Evolutionary conservation across 345 rosid genomes (phyloP).

Genomic region (Salix purpurea): DNA sequence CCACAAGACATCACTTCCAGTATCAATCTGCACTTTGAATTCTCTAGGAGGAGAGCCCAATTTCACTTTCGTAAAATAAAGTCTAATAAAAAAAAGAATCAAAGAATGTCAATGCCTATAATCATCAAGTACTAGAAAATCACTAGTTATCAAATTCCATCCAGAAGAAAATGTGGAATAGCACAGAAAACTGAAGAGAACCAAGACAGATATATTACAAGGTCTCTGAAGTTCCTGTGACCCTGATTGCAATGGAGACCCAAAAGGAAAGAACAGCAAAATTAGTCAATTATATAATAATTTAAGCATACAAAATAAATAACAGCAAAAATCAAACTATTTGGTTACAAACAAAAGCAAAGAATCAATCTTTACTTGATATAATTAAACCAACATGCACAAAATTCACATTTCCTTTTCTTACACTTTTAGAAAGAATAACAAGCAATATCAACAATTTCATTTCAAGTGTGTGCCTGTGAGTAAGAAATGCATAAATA

Average conservation of each 20-base stretch:
- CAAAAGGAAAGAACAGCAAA: constrained; percentile 30
- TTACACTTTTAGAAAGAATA: background rate
- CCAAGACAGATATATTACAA: constrained; percentile 20
- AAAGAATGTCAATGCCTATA: constrained; percentile 4
- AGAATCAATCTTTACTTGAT: background rate
- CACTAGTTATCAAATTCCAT: background rate
- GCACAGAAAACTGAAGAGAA: constrained; percentile 10
- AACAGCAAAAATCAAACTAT: background rate
- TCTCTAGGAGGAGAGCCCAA: constrained; percentile 93
- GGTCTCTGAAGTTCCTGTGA: constrained; percentile 24
- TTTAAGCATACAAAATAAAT: background rate
- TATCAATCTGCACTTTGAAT: constrained; percentile 96
- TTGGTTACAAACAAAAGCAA: background rate
- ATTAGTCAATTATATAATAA: constrained; percentile 13
- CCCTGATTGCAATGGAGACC: constrained; percentile 22
- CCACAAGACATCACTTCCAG: constrained; percentile 95
- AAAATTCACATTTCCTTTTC: background rate
- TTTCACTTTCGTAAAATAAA: constrained; percentile 91
- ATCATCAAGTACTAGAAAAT: background rate
- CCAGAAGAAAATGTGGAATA: background rate
- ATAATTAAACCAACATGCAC: background rate
- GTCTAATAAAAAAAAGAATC: constrained; percentile 44
- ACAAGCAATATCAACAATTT: background rate
- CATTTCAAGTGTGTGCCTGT: background rate
- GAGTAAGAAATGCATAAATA: background rate